These are phyloP conservation scores for Alternaria hordeiaustralica DNA, from an alignment of 2,329 filamentous ascomycete species.

Conservation along the genomic window DNA sequence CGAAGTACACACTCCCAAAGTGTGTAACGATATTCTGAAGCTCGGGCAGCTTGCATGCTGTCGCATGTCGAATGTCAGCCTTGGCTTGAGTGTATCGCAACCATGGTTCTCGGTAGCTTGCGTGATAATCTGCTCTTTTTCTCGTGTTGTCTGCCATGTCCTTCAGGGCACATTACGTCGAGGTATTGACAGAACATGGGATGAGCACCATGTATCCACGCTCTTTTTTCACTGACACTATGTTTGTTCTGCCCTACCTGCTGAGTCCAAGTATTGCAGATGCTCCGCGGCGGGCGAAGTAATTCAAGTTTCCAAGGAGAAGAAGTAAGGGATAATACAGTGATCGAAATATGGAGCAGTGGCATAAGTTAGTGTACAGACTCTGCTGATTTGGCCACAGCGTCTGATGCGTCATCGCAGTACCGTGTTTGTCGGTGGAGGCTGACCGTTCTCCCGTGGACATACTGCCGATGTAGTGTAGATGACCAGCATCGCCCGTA, in stretches of 20 bases:
- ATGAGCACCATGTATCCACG: background rate
- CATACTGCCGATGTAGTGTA: background rate
- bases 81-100: background rate
- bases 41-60: background rate
- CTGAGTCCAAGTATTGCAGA: background rate
- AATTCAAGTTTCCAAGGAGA: background rate
- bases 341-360: background rate
- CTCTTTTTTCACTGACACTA: background rate
- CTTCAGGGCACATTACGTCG: background rate
- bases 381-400: background rate
- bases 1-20: background rate
- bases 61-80: background rate
- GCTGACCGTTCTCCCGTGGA: background rate
- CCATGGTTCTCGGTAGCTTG: background rate
- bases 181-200: background rate
- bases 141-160: background rate
- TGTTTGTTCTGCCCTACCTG: background rate
- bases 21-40: background rate
- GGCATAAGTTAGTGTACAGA: background rate
- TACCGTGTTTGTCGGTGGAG: background rate
- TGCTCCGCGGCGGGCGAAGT: background rate
- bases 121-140: background rate
- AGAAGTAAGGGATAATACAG: background rate
- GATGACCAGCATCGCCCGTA: background rate
- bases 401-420: background rate